Evolutionary conservation across 345 rosid genomes (phyloP).

Genomic region (Eucalyptus sideroxylon): DNA sequence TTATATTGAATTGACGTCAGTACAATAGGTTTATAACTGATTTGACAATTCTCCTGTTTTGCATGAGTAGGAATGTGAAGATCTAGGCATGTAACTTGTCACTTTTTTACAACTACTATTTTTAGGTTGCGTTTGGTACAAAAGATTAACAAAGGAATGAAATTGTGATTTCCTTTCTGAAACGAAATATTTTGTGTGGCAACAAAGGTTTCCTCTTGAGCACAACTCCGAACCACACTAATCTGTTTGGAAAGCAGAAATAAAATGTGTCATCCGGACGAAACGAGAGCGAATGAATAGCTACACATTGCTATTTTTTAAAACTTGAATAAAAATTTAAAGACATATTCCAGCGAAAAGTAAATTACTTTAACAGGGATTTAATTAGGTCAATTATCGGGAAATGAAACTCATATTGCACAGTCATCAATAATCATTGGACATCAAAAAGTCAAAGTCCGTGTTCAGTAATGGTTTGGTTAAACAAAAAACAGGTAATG

Average conservation of each 20-base stretch:
- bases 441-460: background rate
- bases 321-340: background rate
- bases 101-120: background rate
- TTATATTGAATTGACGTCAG: accelerated
- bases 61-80: background rate
- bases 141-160: background rate
- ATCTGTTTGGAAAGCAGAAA: background rate
- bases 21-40: background rate
- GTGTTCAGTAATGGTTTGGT: background rate
- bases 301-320: background rate
- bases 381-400: background rate
- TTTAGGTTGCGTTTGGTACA: background rate
- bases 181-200: background rate
- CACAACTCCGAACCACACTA: background rate
- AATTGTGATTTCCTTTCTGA: background rate
- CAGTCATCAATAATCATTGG: background rate
- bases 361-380: background rate
- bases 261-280: background rate
- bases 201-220: background rate
- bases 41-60: accelerated
- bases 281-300: background rate
- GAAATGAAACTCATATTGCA: background rate
- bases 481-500: background rate
- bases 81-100: background rate
- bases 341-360: background rate